Evolutionary conservation across 1,284 basidiomycete species (phyloP).

Genomic region (Kalmanozyma brasiliensis): DNA sequence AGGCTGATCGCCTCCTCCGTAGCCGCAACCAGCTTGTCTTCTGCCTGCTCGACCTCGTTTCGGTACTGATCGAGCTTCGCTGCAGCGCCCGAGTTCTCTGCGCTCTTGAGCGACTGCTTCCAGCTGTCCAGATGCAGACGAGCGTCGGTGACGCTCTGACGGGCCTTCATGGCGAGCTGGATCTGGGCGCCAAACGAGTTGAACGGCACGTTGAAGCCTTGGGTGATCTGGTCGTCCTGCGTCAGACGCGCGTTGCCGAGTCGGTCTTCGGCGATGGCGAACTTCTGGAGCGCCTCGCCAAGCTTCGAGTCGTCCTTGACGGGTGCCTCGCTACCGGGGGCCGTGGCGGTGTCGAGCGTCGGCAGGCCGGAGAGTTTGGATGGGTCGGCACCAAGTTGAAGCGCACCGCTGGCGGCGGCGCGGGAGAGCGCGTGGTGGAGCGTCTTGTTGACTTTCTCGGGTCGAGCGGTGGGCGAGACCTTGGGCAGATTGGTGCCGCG

Average conservation of each 20-base stretch:
- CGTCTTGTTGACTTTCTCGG: constrained; percentile 76
- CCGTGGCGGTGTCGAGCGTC: constrained; percentile 37
- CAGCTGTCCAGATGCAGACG: constrained; percentile 65
- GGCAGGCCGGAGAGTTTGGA: constrained; percentile 54
- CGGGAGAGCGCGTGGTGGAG: constrained; percentile 91
- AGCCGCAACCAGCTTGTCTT: constrained; percentile 81
- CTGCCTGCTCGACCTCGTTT: constrained; percentile 65
- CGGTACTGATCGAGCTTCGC: constrained; percentile 58
- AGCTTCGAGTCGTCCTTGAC: constrained; percentile 56
- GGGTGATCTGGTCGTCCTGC: constrained; percentile 81
- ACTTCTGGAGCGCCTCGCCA: constrained; percentile 80
- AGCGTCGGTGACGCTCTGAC: constrained; percentile 62
- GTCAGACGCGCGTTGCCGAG: constrained; percentile 83
- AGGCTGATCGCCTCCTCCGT: constrained; percentile 97
- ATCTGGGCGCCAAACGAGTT: constrained; percentile 65
- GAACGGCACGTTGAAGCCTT: constrained; percentile 88
- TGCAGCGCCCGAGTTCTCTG: constrained; percentile 49
- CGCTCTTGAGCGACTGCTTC: constrained; percentile 62
- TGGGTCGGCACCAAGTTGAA: constrained; percentile 69
- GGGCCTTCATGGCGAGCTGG: constrained; percentile 63
- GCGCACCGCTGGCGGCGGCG: constrained; percentile 79
- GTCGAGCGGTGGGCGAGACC: constrained; percentile 72
- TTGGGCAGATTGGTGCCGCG: constrained; percentile 75
- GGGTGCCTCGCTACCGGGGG: constrained; percentile 29
- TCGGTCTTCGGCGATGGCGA: constrained; percentile 86